phyloP scores from a whole-genome alignment of 2,329 filamentous ascomycete species.

The Tolypocladium album region DNA sequence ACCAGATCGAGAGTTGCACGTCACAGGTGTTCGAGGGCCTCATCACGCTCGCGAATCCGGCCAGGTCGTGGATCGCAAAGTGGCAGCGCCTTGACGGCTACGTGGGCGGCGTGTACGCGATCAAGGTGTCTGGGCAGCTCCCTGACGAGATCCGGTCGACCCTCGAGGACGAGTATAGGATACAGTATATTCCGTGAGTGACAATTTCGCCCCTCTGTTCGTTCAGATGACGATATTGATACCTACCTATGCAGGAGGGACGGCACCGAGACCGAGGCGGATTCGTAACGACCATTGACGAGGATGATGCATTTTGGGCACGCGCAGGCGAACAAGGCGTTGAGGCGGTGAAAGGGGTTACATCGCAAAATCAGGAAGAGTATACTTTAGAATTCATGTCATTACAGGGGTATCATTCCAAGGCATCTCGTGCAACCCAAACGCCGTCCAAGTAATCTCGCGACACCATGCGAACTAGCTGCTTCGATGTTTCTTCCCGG shows the following conservation, averaged over 20 bases:
- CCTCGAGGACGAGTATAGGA: slow-evolving; percentile 52
- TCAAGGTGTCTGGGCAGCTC: slow-evolving; percentile 80
- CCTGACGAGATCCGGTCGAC: slow-evolving; percentile 53
- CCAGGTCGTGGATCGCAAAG: slow-evolving; percentile 84
- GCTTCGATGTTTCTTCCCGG: slow-evolving; percentile 41
- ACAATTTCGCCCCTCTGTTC: slow-evolving; percentile 31
- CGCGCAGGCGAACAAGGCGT: slow-evolving; percentile 22
- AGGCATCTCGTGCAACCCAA: not conserved
- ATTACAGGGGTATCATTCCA: slow-evolving; percentile 6
- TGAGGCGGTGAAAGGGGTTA: slow-evolving; percentile 7
- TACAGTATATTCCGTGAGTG: slow-evolving; percentile 57
- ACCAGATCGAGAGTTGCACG: slow-evolving; percentile 85
- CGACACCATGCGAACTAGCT: slow-evolving; percentile 3
- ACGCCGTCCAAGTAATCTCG: slow-evolving; percentile 3
- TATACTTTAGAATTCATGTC: not conserved
- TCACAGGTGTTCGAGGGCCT: slow-evolving; percentile 93
- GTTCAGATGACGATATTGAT: not conserved
- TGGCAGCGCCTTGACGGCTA: slow-evolving; percentile 90
- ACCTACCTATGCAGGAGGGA: slow-evolving; percentile 34
- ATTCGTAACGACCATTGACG: slow-evolving; percentile 18
- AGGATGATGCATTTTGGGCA: slow-evolving; percentile 6
- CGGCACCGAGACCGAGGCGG: slow-evolving; percentile 42
- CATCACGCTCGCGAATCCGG: slow-evolving; percentile 75
- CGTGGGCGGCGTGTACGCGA: slow-evolving; percentile 81
- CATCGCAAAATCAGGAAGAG: not conserved